A percentile compares a stretch with the other conserved stretches of the same genome.
phyloP scores from a whole-genome alignment of 345 rosid species.

The Dipteronia sinensis region DNA sequence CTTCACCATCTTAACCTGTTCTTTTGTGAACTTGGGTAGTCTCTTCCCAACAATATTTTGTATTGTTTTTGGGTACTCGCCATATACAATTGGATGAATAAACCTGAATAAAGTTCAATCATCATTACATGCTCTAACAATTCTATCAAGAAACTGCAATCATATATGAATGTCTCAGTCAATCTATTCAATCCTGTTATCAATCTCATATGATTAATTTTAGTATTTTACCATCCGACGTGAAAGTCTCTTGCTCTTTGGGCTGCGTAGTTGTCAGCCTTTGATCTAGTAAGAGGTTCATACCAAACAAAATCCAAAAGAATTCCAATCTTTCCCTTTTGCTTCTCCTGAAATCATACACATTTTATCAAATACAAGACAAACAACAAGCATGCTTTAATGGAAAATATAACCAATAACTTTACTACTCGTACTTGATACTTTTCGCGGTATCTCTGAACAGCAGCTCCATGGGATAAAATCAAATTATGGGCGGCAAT shows the following conservation, averaged over 20 bases:
- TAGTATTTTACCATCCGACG: constrained; percentile 95
- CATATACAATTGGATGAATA: constrained; percentile 87
- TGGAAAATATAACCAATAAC: constrained; percentile 3
- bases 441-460: constrained; percentile 76
- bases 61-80: constrained; percentile 89
- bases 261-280: constrained; percentile 85
- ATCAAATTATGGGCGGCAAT: constrained; percentile 85
- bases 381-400: background rate
- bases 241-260: constrained; percentile 98
- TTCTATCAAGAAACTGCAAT: background rate
- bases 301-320: constrained; percentile 94
- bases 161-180: background rate
- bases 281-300: constrained; percentile 87
- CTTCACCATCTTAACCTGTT: constrained; percentile 84
- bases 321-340: constrained; percentile 89
- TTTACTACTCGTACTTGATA: constrained; percentile 55
- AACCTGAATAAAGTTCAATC: constrained; percentile 49
- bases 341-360: constrained; percentile 50
- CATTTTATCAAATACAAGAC: background rate
- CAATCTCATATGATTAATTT: no score
- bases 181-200: background rate
- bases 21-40: constrained; percentile 76
- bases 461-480: constrained; percentile 80
- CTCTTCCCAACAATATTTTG: constrained; percentile 73
- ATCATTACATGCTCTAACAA: background rate